Evolutionary conservation across 2,329 filamentous ascomycete species (phyloP).

Genomic region (Exophiala sideris): DNA sequence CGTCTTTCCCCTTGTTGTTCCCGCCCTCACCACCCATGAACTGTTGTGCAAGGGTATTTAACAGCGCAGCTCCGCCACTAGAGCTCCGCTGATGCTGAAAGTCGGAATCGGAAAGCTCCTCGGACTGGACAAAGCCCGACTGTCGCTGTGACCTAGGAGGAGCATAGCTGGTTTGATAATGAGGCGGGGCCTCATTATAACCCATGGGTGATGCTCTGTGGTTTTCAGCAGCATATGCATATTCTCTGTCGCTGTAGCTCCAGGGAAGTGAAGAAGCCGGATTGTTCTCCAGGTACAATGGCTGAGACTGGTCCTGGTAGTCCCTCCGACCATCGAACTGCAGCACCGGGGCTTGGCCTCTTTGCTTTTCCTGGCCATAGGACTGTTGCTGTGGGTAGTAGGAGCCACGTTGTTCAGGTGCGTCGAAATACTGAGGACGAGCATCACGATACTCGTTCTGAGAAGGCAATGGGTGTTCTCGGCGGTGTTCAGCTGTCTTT

Average conservation of each 20-base stretch:
- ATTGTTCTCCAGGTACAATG: conserved; percentile 4
- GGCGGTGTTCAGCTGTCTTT: neutral
- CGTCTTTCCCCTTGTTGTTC: conserved; percentile 8
- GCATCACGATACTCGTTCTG: neutral
- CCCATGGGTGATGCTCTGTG: no score
- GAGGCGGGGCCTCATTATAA: neutral
- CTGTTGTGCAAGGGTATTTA: conserved; percentile 4
- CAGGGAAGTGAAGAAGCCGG: conserved; percentile 3
- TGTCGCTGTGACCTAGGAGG: neutral
- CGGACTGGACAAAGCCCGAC: conserved; percentile 11
- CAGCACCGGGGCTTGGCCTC: conserved; percentile 1
- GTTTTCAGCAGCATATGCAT: neutral
- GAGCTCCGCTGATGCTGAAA: neutral
- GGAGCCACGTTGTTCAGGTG: neutral
- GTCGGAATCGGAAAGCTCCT: neutral
- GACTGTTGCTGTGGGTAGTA: neutral
- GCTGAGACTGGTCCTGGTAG: neutral
- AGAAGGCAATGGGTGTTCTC: neutral
- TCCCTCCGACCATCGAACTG: conserved; percentile 8
- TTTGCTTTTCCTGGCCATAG: neutral
- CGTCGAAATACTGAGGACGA: conserved; percentile 8
- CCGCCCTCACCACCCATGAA: neutral
- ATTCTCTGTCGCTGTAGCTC: neutral
- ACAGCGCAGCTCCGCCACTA: neutral
- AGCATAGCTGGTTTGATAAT: neutral